Evolutionary conservation across 2,329 filamentous ascomycete species (phyloP).

Genomic region (Xylaria arbuscula): DNA sequence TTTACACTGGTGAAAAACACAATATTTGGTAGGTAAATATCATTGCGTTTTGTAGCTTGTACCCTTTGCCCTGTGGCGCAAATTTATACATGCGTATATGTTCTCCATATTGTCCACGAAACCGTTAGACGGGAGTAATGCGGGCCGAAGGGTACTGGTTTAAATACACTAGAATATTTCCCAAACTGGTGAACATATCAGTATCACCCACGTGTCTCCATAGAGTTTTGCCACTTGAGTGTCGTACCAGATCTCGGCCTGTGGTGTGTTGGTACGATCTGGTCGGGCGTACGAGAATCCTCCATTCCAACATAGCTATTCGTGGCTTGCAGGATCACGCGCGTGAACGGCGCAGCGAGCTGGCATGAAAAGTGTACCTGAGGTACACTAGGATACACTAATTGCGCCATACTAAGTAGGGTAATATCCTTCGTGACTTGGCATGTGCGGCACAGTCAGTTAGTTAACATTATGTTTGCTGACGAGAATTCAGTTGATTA

Average conservation of each 20-base stretch:
- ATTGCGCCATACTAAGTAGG: not conserved
- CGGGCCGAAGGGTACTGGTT: not conserved
- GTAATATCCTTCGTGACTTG: not conserved
- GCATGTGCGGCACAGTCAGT: constrained; percentile 3
- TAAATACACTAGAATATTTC: not conserved
- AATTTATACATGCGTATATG: not conserved
- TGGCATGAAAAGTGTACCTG: not conserved
- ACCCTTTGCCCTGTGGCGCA: not conserved
- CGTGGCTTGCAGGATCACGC: constrained; percentile 3
- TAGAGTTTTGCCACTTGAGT: not conserved
- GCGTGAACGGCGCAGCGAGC: not conserved
- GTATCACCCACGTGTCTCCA: constrained; percentile 16
- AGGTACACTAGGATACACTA: not conserved
- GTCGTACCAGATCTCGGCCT: not conserved
- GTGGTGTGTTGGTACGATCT: constrained; percentile 3
- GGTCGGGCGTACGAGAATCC: not conserved
- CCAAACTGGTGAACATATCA: not conserved
- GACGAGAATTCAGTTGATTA: constrained; percentile 13
- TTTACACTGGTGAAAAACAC: too few species aligned
- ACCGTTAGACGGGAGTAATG: not conserved
- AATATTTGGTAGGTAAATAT: constrained; percentile 10
- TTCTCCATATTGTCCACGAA: not conserved
- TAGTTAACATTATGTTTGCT: not conserved
- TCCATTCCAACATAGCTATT: constrained; percentile 11
- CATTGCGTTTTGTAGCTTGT: not conserved